Conservation (phyloP, 2,329 filamentous ascomycete species). For the Sphaerulina musiva region DNA sequence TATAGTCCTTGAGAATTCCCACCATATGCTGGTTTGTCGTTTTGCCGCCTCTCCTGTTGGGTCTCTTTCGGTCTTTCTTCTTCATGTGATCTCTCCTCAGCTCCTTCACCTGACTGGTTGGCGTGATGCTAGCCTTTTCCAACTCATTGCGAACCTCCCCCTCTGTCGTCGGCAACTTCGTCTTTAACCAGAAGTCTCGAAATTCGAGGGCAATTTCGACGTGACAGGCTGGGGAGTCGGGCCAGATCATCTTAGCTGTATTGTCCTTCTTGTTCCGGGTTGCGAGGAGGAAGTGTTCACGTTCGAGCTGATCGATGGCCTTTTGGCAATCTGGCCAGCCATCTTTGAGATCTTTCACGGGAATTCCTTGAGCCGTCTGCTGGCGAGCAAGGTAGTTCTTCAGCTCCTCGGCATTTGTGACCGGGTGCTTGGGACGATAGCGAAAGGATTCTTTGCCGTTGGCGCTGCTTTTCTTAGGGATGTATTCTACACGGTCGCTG, state of each 20-base stretch:
- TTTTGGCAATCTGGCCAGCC: constrained; percentile 84
- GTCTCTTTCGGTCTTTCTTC: constrained; percentile 66
- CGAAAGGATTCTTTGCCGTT: constrained; percentile 62
- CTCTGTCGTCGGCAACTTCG: constrained; percentile 62
- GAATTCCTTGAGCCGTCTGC: constrained; percentile 70
- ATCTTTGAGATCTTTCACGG: constrained; percentile 87
- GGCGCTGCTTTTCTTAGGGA: constrained; percentile 35
- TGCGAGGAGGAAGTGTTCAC: constrained; percentile 71
- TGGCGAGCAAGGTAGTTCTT: constrained; percentile 75
- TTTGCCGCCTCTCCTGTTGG: constrained; percentile 67
- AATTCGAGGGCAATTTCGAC: constrained; percentile 68
- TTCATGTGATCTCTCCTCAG: constrained; percentile 43
- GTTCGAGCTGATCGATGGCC: constrained; percentile 70
- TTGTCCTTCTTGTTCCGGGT: constrained; percentile 90
- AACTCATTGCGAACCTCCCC: constrained; percentile 74
- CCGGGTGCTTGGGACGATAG: constrained; percentile 78
- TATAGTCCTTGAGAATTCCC: constrained; percentile 69
- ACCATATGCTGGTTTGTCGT: constrained; percentile 84
- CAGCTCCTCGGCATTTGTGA: constrained; percentile 69
- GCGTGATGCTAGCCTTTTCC: constrained; percentile 70
- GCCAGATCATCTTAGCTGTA: constrained; percentile 78
- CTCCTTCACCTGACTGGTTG: constrained; percentile 72
- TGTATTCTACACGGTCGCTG: constrained; percentile 56
- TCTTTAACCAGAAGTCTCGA: constrained; percentile 72
- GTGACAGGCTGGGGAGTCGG: constrained; percentile 63